Evolutionary conservation across 257 asterid species (phyloP), one percentile per base, ranked within the genome.

Genomic region (Penstemon davidsonii): DNA sequence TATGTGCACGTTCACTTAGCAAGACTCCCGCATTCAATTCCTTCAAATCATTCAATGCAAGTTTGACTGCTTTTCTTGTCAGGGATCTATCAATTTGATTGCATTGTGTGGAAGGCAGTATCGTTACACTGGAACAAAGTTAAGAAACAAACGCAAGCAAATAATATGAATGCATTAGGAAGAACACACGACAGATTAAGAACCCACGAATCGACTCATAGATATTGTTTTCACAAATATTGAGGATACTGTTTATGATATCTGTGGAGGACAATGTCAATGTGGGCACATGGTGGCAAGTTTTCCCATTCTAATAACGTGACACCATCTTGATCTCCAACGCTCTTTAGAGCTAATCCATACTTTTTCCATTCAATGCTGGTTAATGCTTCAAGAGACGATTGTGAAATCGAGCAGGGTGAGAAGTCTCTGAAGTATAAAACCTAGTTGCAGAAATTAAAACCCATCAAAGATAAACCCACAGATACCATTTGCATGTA

Each of bases 331-430:
- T 79, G 82, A 62, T 80, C 84, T 57, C 75, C 80, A 75, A 80
- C 65, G 54, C 84, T 83, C 70, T 72, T 86, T 51, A 93, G 68
- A 68, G 78, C 78, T 50, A 91, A 78, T 25, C 99, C 97, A 60
- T 80, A 93, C 46, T 78, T 86, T 76, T 88, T 84, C 99, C 99
- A 93, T 25, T 85, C 82, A 72, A 88, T 84, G 83, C 81, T 81
- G 73, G 79, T 77, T 75, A 93, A 66, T 52, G 91, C 99, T 62
- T 81, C 87, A 59, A 88, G 80, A 75, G 84, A 73, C 57, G 89
- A 71, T 70, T 82, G 84, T 8, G 95, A 71, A 44, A 79, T 65
- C 57, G 87, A 67, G 75, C 85, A 76, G 63, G 97, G 96, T 13
- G 79, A 72, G 78, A 87, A 93, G 78, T 93, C 94, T 75, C 79